These are phyloP conservation scores for Colletotrichum shisoi DNA, from an alignment of 2,329 filamentous ascomycete species.

Conservation along the genomic window DNA sequence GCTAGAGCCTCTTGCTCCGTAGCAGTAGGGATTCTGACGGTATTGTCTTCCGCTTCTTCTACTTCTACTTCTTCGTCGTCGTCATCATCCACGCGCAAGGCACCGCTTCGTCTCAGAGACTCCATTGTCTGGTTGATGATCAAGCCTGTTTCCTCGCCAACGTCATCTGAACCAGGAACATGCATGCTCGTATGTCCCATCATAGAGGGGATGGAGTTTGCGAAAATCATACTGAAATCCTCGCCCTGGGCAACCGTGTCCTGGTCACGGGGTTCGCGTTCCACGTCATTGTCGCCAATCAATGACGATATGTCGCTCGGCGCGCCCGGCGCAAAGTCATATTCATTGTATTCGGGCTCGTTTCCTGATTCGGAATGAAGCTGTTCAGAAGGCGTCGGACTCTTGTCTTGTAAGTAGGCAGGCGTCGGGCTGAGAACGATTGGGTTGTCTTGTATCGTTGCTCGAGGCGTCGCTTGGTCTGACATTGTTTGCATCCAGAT, in stretches of 20 bases:
- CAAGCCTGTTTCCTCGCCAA: conserved; percentile 64
- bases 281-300: conserved; percentile 39
- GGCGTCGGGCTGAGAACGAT: conserved; percentile 20
- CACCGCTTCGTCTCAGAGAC: conserved; percentile 53
- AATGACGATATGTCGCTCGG: conserved; percentile 34
- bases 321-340: conserved; percentile 34
- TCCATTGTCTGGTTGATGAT: conserved; percentile 66
- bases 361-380: conserved; percentile 29
- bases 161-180: conserved; percentile 52
- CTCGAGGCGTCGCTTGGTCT: conserved; percentile 50
- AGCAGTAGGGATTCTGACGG: conserved; percentile 3
- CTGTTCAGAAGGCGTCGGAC: conserved; percentile 30
- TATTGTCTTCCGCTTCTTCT: conserved; percentile 4
- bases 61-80: conserved; percentile 5
- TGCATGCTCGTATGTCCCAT: conserved; percentile 53
- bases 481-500: conserved; percentile 57
- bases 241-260: conserved; percentile 61
- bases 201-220: conserved; percentile 62
- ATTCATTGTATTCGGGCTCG: conserved; percentile 28
- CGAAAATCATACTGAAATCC: conserved; percentile 67
- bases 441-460: conserved; percentile 33
- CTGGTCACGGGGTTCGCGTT: conserved; percentile 42
- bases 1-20: neutral
- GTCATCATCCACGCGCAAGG: conserved; percentile 34
- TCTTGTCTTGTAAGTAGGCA: conserved; percentile 18